These are phyloP conservation scores for Plasmodium cynomolgi DNA, from an alignment of 169 alveolate species.

Conservation along the genomic window DNA sequence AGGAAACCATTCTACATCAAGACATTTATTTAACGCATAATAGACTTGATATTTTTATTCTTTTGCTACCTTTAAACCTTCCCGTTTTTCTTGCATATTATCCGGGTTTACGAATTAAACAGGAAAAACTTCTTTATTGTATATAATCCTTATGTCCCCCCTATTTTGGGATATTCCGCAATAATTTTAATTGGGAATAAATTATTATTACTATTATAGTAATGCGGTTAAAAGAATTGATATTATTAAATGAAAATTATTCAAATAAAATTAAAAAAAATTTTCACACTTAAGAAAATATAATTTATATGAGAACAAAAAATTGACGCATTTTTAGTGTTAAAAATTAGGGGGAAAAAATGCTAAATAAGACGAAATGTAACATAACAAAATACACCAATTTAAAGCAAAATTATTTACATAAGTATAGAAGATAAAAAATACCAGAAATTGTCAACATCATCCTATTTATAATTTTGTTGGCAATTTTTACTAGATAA, in stretches of 20 bases:
- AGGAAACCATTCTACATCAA: not conserved
- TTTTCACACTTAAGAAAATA: not conserved
- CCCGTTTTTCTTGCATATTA: not conserved
- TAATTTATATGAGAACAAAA: not conserved
- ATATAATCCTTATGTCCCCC: too few species aligned
- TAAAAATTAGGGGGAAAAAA: not conserved
- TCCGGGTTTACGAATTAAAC: not conserved
- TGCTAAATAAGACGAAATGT: not conserved
- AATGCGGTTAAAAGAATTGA: not conserved
- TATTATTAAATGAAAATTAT: not conserved
- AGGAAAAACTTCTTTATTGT: too few species aligned
- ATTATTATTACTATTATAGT: not conserved
- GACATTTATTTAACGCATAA: not conserved
- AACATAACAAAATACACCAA: not conserved
- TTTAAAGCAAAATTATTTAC: not conserved
- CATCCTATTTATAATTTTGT: not conserved
- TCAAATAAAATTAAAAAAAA: not conserved
- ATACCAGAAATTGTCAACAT: not conserved
- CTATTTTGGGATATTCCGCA: too few species aligned
- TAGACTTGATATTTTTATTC: not conserved
- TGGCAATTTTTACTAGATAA: not conserved
- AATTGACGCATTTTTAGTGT: not conserved
- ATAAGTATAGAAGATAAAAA: not conserved
- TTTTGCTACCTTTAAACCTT: not conserved
- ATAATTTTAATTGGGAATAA: too few species aligned